phyloP scores from a whole-genome alignment of 805 yeast genomes.

The Komagataella pseudopastoris region DNA sequence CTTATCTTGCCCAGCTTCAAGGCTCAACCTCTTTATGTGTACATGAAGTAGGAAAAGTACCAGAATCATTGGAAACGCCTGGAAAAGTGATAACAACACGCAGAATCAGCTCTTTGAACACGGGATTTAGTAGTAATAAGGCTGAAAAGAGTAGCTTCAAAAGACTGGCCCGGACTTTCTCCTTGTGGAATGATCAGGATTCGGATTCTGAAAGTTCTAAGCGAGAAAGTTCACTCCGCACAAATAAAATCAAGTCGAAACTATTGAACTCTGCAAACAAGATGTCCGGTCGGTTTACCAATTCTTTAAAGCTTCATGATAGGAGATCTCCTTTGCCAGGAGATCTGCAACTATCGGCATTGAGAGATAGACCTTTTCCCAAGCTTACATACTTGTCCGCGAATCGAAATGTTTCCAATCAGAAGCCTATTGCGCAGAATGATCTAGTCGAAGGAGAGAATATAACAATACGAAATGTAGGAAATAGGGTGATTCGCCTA shows the following conservation, averaged over 20 bases:
- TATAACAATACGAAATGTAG: constrained; percentile 6
- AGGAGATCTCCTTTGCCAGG: constrained; percentile 3
- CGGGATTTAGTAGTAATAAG: background rate
- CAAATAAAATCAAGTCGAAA: background rate
- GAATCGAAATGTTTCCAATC: background rate
- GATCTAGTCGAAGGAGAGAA: background rate
- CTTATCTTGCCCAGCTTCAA: background rate
- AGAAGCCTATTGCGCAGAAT: constrained; percentile 2
- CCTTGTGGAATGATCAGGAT: constrained; percentile 7
- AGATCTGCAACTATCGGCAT: constrained; percentile 1
- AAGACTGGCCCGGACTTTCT: constrained; percentile 12
- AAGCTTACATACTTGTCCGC: background rate
- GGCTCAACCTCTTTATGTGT: background rate
- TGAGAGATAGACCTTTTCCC: background rate
- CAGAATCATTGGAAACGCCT: background rate
- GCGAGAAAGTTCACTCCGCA: background rate
- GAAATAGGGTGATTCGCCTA: constrained; percentile 7
- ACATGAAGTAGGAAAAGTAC: background rate
- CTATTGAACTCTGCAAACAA: background rate
- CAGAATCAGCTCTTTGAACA: background rate
- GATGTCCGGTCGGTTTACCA: background rate
- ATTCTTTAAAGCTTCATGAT: constrained; percentile 1
- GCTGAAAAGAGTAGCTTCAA: constrained; percentile 3
- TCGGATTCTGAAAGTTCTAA: constrained; percentile 3
- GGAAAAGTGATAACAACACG: background rate